Conservation (phyloP, 2,329 filamentous ascomycete species). For the Chaetoscypha palmicola region DNA sequence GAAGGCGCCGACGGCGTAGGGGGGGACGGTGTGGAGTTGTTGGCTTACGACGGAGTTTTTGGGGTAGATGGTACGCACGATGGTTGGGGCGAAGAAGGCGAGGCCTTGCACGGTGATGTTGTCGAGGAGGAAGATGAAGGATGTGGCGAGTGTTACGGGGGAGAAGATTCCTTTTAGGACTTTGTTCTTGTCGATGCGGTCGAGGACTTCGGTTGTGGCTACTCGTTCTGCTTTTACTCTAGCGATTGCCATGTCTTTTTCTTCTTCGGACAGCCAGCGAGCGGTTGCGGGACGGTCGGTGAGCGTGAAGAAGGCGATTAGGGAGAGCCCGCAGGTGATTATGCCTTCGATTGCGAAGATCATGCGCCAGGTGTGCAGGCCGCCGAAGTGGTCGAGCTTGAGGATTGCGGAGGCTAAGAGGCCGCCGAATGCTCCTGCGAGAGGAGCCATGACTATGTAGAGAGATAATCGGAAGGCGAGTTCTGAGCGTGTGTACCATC, state of each 20-base stretch:
- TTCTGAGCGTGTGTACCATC: slow-evolving; percentile 66
- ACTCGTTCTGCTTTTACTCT: slow-evolving; percentile 64
- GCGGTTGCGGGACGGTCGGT: slow-evolving; percentile 65
- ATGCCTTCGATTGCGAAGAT: slow-evolving; percentile 68
- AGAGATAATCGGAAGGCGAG: slow-evolving; percentile 59
- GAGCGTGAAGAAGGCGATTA: slow-evolving; percentile 56
- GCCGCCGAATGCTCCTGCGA: slow-evolving; percentile 66
- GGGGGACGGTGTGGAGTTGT: slow-evolving; percentile 64
- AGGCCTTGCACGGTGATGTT: slow-evolving; percentile 65
- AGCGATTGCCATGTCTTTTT: slow-evolving; percentile 59
- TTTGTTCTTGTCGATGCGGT: slow-evolving; percentile 54
- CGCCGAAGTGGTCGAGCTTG: slow-evolving; percentile 45
- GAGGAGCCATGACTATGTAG: slow-evolving; percentile 63
- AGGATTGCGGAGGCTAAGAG: slow-evolving; percentile 59
- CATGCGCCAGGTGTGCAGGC: slow-evolving; percentile 56
- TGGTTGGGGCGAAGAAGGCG: slow-evolving; percentile 64
- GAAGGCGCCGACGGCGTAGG: slow-evolving; percentile 61
- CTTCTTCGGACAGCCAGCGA: slow-evolving; percentile 55
- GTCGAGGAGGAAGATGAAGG: slow-evolving; percentile 38
- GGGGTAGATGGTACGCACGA: slow-evolving; percentile 62
- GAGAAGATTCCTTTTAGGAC: slow-evolving; percentile 54
- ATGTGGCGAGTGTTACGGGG: slow-evolving; percentile 51
- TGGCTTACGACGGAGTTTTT: slow-evolving; percentile 49
- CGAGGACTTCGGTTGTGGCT: slow-evolving; percentile 54
- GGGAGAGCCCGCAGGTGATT: slow-evolving; percentile 48